Conservation (phyloP, 225 moss, liverwort and hornwort genomes). For the Pseudisothecium myosuroides region DNA sequence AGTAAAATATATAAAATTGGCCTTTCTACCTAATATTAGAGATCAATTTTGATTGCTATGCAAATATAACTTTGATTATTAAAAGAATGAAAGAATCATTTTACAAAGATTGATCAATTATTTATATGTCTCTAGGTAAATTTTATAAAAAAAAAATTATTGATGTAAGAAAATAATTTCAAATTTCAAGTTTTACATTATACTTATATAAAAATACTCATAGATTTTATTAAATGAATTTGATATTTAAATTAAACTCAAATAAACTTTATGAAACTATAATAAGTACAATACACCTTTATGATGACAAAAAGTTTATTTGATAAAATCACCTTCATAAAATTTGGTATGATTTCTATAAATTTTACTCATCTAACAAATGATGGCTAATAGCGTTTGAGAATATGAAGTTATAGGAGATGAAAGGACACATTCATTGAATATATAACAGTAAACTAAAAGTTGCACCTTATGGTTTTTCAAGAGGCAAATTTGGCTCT, state of each 20-base stretch:
- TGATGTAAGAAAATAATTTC: too few relatives aligned
- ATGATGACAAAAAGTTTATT: not conserved
- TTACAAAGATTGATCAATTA: not conserved
- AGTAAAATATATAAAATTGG: not conserved
- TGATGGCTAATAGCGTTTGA: accelerated
- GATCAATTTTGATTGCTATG: not conserved
- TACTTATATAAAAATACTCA: not conserved
- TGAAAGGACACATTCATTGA: not conserved
- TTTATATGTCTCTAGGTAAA: accelerated
- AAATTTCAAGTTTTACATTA: not conserved
- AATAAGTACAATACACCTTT: not conserved
- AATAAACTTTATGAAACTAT: too few relatives aligned
- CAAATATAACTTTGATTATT: not conserved
- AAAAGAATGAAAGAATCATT: too few relatives aligned
- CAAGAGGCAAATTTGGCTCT: not conserved
- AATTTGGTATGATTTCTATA: not conserved
- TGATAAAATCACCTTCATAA: too few relatives aligned
- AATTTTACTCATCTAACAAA: not conserved
- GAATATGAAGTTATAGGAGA: not conserved
- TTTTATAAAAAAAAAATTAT: too few relatives aligned
- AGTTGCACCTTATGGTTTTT: not conserved
- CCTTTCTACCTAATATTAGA: not conserved
- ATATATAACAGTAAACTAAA: not conserved
- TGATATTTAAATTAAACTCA: too few relatives aligned
- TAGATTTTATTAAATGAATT: too few relatives aligned